Conservation (phyloP, 768 basidiomycete species). For the Agrocybe chaxingu region DNA sequence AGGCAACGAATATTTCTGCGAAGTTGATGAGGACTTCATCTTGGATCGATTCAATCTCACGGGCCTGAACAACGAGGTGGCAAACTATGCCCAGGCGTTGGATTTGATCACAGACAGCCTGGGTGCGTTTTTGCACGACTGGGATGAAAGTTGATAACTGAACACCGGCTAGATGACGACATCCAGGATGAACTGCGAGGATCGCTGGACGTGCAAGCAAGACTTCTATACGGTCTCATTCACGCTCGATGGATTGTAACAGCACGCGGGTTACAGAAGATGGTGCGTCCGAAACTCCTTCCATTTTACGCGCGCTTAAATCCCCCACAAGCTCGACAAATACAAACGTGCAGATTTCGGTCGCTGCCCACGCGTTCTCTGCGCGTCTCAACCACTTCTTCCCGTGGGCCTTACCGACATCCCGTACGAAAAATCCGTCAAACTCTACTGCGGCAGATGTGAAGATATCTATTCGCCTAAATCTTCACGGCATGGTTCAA, state of each 20-base stretch:
- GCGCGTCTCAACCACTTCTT: constrained; percentile 90
- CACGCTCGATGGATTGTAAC: constrained; percentile 98
- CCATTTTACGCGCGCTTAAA: neutral
- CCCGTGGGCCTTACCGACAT: constrained; percentile 96
- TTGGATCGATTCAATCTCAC: constrained; percentile 98
- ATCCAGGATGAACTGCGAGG: constrained; percentile 93
- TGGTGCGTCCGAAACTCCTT: constrained; percentile 51
- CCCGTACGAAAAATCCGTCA: constrained; percentile 98
- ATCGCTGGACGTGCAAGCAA: constrained; percentile 88
- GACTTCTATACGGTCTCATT: constrained; percentile 92
- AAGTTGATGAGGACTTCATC: constrained; percentile 99
- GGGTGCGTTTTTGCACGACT: constrained; percentile 48
- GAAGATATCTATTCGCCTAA: constrained; percentile 99
- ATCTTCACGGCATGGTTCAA: constrained; percentile 92
- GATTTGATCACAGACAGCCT: constrained; percentile 96
- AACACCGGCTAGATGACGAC: constrained; percentile 67
- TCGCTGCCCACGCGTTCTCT: constrained; percentile 95
- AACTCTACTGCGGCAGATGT: constrained; percentile 97
- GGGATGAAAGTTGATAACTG: neutral
- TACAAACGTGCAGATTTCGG: constrained; percentile 99
- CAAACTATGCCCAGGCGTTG: constrained; percentile 90
- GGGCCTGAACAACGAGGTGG: constrained; percentile 92
- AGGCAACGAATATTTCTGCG: constrained; percentile 99
- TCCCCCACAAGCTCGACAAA: constrained; percentile 72
- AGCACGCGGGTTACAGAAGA: constrained; percentile 88